Conservation (phyloP, 148 eudicot genomes). For the Rhododendron henanense region DNA sequence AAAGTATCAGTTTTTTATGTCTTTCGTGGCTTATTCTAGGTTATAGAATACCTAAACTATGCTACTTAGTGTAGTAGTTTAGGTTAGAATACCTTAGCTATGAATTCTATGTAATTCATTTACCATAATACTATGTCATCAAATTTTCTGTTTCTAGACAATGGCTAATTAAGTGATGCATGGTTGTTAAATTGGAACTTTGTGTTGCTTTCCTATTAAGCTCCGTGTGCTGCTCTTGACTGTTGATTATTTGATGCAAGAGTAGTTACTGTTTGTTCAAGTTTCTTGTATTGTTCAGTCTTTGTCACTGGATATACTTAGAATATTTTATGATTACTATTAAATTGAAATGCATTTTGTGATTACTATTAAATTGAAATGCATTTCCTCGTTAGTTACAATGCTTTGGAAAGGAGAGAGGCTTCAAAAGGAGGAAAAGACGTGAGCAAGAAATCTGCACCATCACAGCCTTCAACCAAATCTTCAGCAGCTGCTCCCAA, state of each 20-base stretch:
- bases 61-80: too few relatives aligned
- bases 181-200: neutral
- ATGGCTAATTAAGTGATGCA: neutral
- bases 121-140: neutral
- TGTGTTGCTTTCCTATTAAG: neutral
- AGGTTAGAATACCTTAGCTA: too few relatives aligned
- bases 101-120: too few relatives aligned
- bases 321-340: neutral
- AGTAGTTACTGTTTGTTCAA: too few relatives aligned
- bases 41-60: too few relatives aligned
- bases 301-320: neutral
- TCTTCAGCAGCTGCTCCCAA: slow-evolving; percentile 41
- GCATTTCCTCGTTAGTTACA: slow-evolving; percentile 40
- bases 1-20: too few relatives aligned
- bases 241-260: neutral
- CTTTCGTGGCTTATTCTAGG: too few relatives aligned
- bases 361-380: neutral
- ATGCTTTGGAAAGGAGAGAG: slow-evolving; percentile 79
- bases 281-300: neutral
- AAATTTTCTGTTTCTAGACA: neutral
- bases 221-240: neutral
- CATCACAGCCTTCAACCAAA: slow-evolving; percentile 51
- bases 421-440: slow-evolving; percentile 80
- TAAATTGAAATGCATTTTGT: neutral
- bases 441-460: slow-evolving; percentile 45